phyloP scores from a whole-genome alignment of 2,329 filamentous ascomycete species.

The Harringtonia aguacate region DNA sequence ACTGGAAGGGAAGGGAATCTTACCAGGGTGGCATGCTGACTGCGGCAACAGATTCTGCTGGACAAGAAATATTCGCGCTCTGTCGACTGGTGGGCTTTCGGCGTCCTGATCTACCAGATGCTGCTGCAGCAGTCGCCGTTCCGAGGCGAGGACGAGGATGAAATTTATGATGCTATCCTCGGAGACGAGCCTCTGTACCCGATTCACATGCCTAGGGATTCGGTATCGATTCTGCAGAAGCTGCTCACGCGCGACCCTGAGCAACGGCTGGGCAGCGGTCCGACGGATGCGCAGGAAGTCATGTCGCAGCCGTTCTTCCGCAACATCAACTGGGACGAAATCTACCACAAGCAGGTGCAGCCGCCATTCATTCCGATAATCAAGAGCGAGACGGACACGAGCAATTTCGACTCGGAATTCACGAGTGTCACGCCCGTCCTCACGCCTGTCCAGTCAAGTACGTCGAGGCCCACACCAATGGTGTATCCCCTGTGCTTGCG shows the following conservation, averaged over 20 bases:
- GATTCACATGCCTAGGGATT: slow-evolving; percentile 97
- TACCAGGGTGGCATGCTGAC: not conserved
- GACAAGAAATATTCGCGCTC: slow-evolving; percentile 98
- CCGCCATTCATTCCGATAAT: slow-evolving; percentile 87
- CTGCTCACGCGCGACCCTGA: slow-evolving; percentile 92
- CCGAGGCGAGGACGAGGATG: slow-evolving; percentile 96
- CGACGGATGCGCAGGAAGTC: slow-evolving; percentile 94
- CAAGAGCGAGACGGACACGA: slow-evolving; percentile 91
- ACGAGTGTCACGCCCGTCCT: slow-evolving; percentile 96
- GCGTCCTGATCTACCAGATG: slow-evolving; percentile 99
- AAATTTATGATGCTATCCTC: slow-evolving; percentile 97
- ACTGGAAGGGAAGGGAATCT: not conserved
- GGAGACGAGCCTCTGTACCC: slow-evolving; percentile 96
- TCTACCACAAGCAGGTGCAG: slow-evolving; percentile 86
- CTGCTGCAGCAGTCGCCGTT: slow-evolving; percentile 97
- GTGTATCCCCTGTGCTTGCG: too few species aligned
- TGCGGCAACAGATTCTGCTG: slow-evolving; percentile 60
- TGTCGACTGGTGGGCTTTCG: slow-evolving; percentile 99
- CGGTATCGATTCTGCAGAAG: slow-evolving; percentile 95
- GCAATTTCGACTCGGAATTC: slow-evolving; percentile 98
- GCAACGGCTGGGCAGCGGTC: slow-evolving; percentile 81
- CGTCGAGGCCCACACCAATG: slow-evolving; percentile 20
- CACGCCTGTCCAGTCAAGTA: slow-evolving; percentile 94
- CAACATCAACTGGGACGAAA: slow-evolving; percentile 97
- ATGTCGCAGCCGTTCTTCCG: slow-evolving; percentile 99